Conservation (phyloP, 768 basidiomycete genomes). For the Nidularia pulvinata region DNA sequence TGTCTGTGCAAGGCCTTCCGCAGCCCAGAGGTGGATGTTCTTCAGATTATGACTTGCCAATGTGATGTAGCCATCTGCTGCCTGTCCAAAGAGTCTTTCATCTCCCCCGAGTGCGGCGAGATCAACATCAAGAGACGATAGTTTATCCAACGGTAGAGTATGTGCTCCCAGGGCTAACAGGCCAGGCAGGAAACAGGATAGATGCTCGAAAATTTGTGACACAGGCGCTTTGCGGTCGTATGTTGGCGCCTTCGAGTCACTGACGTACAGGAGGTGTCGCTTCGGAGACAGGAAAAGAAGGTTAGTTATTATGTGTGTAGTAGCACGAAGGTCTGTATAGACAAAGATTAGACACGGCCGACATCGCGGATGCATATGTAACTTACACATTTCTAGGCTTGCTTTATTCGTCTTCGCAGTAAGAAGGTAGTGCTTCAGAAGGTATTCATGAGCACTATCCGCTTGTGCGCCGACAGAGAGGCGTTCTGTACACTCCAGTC, state of each 20-base stretch:
- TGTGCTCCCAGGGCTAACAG: conserved; percentile 71
- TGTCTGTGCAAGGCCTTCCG: conserved; percentile 70
- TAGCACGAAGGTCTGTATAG: conserved; percentile 54
- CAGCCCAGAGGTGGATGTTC: conserved; percentile 74
- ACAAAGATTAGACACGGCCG: background rate
- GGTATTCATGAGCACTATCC: conserved; percentile 79
- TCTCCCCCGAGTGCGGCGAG: conserved; percentile 37
- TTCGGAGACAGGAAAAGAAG: conserved; percentile 68
- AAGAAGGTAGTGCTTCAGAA: conserved; percentile 72
- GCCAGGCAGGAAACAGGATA: conserved; percentile 80
- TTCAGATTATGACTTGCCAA: conserved; percentile 50
- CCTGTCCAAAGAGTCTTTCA: conserved; percentile 27
- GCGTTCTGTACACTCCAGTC: conserved; percentile 23
- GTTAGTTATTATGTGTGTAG: conserved; percentile 60
- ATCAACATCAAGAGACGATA: conserved; percentile 47
- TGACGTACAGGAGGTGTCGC: conserved; percentile 69
- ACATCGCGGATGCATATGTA: background rate
- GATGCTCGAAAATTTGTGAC: conserved; percentile 63
- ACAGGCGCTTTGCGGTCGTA: conserved; percentile 26
- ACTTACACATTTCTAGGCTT: conserved; percentile 68
- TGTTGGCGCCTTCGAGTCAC: conserved; percentile 38
- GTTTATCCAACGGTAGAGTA: conserved; percentile 55
- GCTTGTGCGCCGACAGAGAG: conserved; percentile 66
- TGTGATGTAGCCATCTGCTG: conserved; percentile 26
- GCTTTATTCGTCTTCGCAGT: conserved; percentile 60